These are phyloP conservation scores for Penicillium pancosmium DNA, from an alignment of 495 filamentous ascomycete species.

Conservation along the genomic window DNA sequence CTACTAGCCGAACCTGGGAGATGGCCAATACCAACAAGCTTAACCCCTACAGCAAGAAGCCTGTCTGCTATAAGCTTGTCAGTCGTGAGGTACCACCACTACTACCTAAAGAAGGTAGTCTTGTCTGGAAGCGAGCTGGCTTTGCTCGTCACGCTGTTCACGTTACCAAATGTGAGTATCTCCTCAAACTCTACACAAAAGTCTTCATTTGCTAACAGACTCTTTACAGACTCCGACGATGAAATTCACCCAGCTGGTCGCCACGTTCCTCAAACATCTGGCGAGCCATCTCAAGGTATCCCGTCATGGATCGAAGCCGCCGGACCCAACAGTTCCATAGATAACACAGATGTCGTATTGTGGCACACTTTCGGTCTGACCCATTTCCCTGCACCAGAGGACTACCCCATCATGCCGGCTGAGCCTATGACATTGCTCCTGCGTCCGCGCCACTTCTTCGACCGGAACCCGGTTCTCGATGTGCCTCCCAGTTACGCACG, in stretches of 20 bases:
- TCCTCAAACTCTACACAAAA: not conserved
- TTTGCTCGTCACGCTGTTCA: conserved; percentile 92
- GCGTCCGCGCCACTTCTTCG: conserved; percentile 86
- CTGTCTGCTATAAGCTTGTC: conserved; percentile 88
- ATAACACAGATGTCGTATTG: conserved; percentile 85
- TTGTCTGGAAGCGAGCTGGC: conserved; percentile 93
- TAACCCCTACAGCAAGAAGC: conserved; percentile 84
- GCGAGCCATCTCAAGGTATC: conserved; percentile 76
- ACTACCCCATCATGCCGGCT: conserved; percentile 94
- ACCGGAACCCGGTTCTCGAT: conserved; percentile 82
- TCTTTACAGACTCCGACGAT: conserved; percentile 68
- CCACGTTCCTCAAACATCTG: conserved; percentile 91
- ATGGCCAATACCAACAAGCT: conserved; percentile 84
- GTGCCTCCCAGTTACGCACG: conserved; percentile 79
- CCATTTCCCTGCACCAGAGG: conserved; percentile 90
- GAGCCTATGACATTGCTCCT: conserved; percentile 87
- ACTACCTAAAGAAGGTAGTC: conserved; percentile 78
- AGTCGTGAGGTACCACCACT: conserved; percentile 79
- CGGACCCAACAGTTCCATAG: conserved; percentile 70
- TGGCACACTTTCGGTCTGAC: conserved; percentile 97
- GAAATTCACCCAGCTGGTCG: conserved; percentile 91
- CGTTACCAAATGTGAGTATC: conserved; percentile 80
- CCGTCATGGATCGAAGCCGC: conserved; percentile 76
- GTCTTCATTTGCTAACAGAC: conserved; percentile 13
- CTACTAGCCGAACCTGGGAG: conserved; percentile 84